These are phyloP conservation scores for Colletotrichum salicis DNA, from an alignment of 2,329 filamentous ascomycete species.

Conservation along the genomic window DNA sequence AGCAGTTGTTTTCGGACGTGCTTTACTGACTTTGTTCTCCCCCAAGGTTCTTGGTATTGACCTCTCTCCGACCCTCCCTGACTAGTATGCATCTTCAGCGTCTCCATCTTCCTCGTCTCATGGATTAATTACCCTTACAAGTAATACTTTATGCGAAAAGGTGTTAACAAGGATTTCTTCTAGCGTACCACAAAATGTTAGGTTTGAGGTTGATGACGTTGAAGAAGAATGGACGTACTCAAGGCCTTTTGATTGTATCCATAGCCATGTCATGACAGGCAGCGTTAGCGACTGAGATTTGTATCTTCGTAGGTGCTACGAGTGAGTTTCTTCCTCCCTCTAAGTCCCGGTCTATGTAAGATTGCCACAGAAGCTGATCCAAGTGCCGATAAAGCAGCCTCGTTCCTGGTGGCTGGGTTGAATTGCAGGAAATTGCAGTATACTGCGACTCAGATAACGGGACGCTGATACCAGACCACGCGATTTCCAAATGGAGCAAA, in stretches of 20 bases:
- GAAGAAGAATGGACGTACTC: constrained; percentile 52
- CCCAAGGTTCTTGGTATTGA: constrained; percentile 48
- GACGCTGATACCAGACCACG: constrained; percentile 41
- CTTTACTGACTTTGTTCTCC: too few species aligned
- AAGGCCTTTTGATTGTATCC: constrained; percentile 53
- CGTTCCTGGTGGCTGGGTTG: constrained; percentile 55
- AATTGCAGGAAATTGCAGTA: constrained; percentile 55
- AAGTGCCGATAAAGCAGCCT: constrained; percentile 39
- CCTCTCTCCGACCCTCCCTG: constrained; percentile 48
- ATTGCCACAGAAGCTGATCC: too few species aligned
- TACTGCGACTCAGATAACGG: constrained; percentile 53
- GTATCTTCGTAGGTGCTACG: constrained; percentile 45
- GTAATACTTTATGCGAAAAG: constrained; percentile 14
- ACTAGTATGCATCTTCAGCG: constrained; percentile 45
- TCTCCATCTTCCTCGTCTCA: neutral
- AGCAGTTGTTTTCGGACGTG: too few species aligned
- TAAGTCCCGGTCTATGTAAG: too few species aligned
- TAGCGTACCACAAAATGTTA: constrained; percentile 59
- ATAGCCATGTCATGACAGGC: constrained; percentile 49
- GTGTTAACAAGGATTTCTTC: constrained; percentile 26
- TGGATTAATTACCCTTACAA: too few species aligned
- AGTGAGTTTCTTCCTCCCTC: neutral
- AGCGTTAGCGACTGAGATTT: constrained; percentile 47
- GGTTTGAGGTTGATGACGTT: constrained; percentile 57
- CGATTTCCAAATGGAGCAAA: constrained; percentile 44